Conservation (phyloP, 495 filamentous ascomycete genomes). For the Aspergillus nanangensis region DNA sequence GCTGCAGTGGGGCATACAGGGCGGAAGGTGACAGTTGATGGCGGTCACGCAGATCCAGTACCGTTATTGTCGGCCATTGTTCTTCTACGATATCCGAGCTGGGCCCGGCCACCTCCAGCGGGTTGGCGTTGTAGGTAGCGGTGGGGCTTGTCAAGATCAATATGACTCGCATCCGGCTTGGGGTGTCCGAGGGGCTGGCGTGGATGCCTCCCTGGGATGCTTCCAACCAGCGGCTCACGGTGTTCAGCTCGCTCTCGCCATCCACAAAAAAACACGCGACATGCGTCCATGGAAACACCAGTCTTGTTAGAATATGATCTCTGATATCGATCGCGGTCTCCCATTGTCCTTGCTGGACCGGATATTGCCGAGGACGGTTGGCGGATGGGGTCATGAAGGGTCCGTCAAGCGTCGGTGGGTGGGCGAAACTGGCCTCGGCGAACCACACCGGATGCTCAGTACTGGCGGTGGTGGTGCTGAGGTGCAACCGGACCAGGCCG, state of each 20-base stretch:
- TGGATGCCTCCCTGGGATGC: background rate
- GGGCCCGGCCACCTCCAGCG: background rate
- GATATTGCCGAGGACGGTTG: background rate
- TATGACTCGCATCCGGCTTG: background rate
- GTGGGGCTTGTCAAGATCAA: background rate
- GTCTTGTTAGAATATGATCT: background rate
- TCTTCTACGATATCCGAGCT: background rate
- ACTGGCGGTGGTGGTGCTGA: background rate
- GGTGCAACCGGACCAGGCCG: background rate
- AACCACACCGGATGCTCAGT: background rate
- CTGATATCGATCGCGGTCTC: background rate
- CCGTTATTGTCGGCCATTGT: background rate
- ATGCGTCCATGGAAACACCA: background rate
- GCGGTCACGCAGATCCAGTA: background rate
- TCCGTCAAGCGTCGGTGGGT: background rate
- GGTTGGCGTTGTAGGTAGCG: background rate
- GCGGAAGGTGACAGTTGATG: background rate
- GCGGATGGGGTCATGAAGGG: background rate
- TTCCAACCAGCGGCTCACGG: background rate
- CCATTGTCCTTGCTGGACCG: background rate
- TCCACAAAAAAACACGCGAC: slow-evolving; percentile 4
- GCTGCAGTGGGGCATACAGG: background rate
- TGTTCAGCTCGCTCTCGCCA: background rate
- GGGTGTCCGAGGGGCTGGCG: background rate
- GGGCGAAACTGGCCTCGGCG: background rate